Base-by-base conservation (phyloP, 768 basidiomycete species). In the Pisolithus orientalis region DNA sequence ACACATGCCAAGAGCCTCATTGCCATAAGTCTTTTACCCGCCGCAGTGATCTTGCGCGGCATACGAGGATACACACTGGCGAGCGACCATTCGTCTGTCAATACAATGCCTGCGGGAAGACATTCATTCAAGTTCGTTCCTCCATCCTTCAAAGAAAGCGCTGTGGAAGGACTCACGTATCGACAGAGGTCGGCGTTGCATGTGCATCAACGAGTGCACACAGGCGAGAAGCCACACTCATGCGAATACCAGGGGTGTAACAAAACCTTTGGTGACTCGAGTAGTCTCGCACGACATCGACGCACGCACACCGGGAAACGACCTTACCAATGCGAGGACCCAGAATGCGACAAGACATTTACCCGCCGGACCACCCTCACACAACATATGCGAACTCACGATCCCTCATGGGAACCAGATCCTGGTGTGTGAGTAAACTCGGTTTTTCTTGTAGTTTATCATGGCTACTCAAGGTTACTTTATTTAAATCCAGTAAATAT, bases 251-350 rank as follows among this genome's bases (percentile, higher is more conserved):
- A 87, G 3, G 87, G 82, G 7, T 95, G 92, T 67, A 80, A 78
- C 46, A 91, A 88, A 72, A 88, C 87, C 0, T 95, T 94, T 70
- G 84, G 88, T 44, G 92, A 95, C 65, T 94, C 92, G 4, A 92
- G 90, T 62, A 90, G 87, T 70, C 79, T 95, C 43, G 92, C 93
- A 46, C 82, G 93, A 55, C 93, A 95, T 73, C 83, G 93, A 49
- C 81, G 93, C 59, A 93, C 90, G 24, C 91, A 89, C 61, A 90
- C 87, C 8, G 90, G 86, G 40, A 92, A 88, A 66, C 81, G 89
- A 49, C 88, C 87, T 31, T 92, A 90, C 67, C 89, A 85, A 64
- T 92, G 90, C 64, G 87, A 90, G 66, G 84, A 88, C 56, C 80
- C 84, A 4, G 78, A 81, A 53, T 90, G 88, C 68, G 85, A 87